Evolutionary conservation across 139 green algal species (phyloP).

Genomic region (Choricystis sp.): DNA sequence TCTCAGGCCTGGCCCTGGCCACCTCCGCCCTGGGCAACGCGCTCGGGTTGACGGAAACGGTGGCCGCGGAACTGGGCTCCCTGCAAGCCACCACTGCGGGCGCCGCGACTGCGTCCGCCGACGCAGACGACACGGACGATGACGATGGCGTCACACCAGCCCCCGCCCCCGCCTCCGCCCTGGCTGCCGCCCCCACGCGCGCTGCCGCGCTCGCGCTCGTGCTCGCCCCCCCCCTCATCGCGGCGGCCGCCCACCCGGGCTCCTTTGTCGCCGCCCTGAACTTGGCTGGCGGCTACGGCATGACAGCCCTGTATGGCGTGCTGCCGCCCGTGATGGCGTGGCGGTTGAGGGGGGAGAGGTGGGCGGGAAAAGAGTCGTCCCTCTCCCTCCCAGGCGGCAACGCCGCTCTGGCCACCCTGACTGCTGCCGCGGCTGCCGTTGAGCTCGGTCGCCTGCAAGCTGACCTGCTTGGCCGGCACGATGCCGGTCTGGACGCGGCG

Average conservation of each 20-base stretch:
- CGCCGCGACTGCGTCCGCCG: neutral
- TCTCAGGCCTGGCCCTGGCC: constrained; percentile 38
- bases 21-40: constrained; percentile 53
- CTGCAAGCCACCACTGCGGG: too few species aligned
- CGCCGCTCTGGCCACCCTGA: constrained; percentile 16
- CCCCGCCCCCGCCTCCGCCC: too few species aligned
- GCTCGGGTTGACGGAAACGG: constrained; percentile 26
- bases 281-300: constrained; percentile 20
- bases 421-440: constrained; percentile 9
- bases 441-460: constrained; percentile 9
- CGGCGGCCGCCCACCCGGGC: constrained; percentile 25
- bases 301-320: constrained; percentile 49
- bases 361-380: neutral
- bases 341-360: constrained; percentile 11
- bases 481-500: too few species aligned
- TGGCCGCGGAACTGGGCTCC: constrained; percentile 14
- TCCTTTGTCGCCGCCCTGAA: constrained; percentile 28
- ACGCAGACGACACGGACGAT: neutral
- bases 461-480: constrained; percentile 2
- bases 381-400: constrained; percentile 14
- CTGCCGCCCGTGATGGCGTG: constrained; percentile 49
- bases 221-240: constrained; percentile 20
- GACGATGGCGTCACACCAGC: neutral
- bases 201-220: constrained; percentile 9
- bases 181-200: neutral